Evolutionary conservation across 139 green algal species (phyloP), one percentile per base, ranked within the genome.

Genomic region (Nannochloris sp.): DNA sequence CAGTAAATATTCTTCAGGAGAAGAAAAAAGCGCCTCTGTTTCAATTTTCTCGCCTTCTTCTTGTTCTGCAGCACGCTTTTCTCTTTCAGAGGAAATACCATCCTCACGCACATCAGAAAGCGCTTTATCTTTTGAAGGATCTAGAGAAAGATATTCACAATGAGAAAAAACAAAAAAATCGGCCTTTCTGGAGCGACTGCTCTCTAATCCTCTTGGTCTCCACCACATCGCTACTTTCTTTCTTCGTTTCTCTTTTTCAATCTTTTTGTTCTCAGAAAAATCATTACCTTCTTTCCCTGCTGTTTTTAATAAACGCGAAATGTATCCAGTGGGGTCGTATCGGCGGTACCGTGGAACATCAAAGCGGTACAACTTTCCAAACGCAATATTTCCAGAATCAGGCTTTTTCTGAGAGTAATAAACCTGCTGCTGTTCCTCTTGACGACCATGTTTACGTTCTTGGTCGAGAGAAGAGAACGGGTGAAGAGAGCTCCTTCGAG

Each of bases 381-480:
- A 91, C 37, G 79, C 79, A 19, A 86, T 32, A 64, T 90, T 91
- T 24, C 82, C 69, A 12, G 68, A 37, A 65, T 91, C 85, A 0
- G 81, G 83, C 0, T 34, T 68, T 60, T 37, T 27, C 27, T 63
- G 13, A 36, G 12, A 12, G 55, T 19, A 12, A 19, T 15, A 48
- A 51, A 36, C 15, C 12, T 15, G 55, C 12, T 48, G 55, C 14
- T 6, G 8, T 35, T 65, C 39, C 31, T 34, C 57, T 42, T 42
- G 57, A 30, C 29, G 53, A 74, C 62, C 14, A 71, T 30, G 29
- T 62, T 60, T 54, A 70, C 73, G 35, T 47, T 30, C 14, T 63
- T 42, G 24, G 54, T 15, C 9, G 6, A 9, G 34, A 35, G 34
- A 25, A 35, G 7, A 9, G 15, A 34, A n/a, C 9, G 27, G 23